Evolutionary conservation across 129 eudicot species (phyloP).

Genomic region (Flaveria trinervia): DNA sequence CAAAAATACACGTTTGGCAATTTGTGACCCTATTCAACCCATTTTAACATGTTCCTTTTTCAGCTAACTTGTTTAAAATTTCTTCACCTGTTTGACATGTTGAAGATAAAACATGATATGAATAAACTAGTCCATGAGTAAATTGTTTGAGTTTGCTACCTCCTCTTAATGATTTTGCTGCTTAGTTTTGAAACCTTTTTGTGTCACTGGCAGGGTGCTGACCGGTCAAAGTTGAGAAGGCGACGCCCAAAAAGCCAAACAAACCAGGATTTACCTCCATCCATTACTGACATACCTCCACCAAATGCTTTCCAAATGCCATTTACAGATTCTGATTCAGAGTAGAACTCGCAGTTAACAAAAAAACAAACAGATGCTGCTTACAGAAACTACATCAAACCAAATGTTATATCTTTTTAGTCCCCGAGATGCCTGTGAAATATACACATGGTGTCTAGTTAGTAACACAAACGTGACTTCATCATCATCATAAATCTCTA

Average conservation of each 20-base stretch:
- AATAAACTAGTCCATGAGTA: too few species aligned
- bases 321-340: constrained; percentile 76
- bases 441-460: constrained; percentile 10
- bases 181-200: background rate
- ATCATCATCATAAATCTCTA: constrained; percentile 11
- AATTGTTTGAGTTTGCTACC: background rate
- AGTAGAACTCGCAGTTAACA: constrained; percentile 32
- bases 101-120: too few species aligned
- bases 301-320: constrained; percentile 69
- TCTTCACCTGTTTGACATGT: too few species aligned
- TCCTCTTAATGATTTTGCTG: background rate
- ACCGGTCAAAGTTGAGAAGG: constrained; percentile 47
- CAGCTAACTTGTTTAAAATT: background rate
- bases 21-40: background rate
- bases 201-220: constrained; percentile 40
- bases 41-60: background rate
- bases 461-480: constrained; percentile 16
- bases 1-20: background rate
- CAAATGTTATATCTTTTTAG: background rate
- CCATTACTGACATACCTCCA: constrained; percentile 72
- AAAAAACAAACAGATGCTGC: background rate
- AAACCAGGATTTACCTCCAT: constrained; percentile 50
- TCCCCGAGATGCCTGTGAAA: constrained; percentile 13
- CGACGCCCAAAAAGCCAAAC: constrained; percentile 38
- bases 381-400: constrained; percentile 19